Evolutionary conservation across 2,329 filamentous ascomycete species (phyloP), one percentile per base, ranked within the genome.

Genomic region (Aspergillus costaricaensis): DNA sequence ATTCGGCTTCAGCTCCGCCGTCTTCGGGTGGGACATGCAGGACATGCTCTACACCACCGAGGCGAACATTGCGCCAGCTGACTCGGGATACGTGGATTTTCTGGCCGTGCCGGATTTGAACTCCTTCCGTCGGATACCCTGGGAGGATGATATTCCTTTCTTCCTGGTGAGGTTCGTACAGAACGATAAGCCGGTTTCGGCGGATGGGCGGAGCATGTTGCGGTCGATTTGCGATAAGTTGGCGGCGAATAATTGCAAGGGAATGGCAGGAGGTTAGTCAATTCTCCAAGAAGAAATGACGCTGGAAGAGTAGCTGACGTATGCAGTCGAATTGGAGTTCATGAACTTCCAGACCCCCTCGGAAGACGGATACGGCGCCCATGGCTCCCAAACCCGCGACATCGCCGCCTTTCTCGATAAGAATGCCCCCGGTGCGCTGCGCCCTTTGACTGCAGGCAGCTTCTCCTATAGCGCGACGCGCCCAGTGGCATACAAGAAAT

Each of bases 11-110:
- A 96, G 92, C 80, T 93, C 90, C 36, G 92, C 96, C 66, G 87
- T 96, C 67, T 96, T 96, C 70, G 92, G 92, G 72, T 96, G 92
- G 92, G 92, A 96, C 77, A 96, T 96, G 92, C 92, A 96, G 77
- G 92, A 96, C 73, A 84, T 88, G 80, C 94, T 91, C 12, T 96
- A 96, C 77, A 69, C 67, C 17, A 69, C 65, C 4, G 59, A 68
- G 87, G 91, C 75, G 85, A 84, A 70, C 90, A 96, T 79, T 84
- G 96, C 68, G 85, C 86, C 74, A 88, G 96, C 75, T 91, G 91
- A 91, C 72, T 96, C 96, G 73, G 92, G 92, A 39, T 96, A 96
- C 77, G 86, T 88, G 66, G 92, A 96, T 74, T 79, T 96, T 55
- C 83, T 96, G 49, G 92, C 92, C 10, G 80, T 93, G 48, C 88